These are phyloP conservation scores for Clarireedia sp. DNA, from an alignment of 2,329 filamentous ascomycete genomes.

Conservation along the genomic window DNA sequence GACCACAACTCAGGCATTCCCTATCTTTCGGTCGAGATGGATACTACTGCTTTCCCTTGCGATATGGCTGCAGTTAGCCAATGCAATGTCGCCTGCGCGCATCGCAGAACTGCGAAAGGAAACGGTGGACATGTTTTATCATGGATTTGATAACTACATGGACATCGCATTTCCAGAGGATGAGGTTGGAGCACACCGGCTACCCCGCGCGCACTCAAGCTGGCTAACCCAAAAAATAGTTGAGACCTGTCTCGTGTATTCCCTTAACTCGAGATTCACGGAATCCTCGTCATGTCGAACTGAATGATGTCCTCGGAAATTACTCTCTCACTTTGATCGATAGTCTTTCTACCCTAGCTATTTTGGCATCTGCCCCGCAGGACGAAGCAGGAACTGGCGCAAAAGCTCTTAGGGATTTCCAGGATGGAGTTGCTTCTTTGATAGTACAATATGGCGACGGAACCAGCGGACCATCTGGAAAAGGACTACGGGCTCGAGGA, in stretches of 20 bases:
- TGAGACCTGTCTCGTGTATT: slow-evolving; percentile 76
- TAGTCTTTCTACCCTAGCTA: slow-evolving; percentile 87
- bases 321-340: slow-evolving; percentile 95
- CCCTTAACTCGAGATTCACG: slow-evolving; percentile 77
- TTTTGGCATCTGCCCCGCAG: slow-evolving; percentile 69
- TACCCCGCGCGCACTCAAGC: neutral
- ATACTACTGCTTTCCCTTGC: slow-evolving; percentile 17
- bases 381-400: slow-evolving; percentile 44
- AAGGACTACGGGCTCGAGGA: slow-evolving; percentile 65
- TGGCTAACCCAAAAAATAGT: slow-evolving; percentile 36
- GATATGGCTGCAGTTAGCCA: slow-evolving; percentile 22
- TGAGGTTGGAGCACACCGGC: slow-evolving; percentile 48
- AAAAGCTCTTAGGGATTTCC: slow-evolving; percentile 66
- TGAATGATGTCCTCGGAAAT: slow-evolving; percentile 95
- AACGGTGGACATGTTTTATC: slow-evolving; percentile 81
- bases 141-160: slow-evolving; percentile 96
- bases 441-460: slow-evolving; percentile 85
- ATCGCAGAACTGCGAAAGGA: slow-evolving; percentile 49
- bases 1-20: slow-evolving; percentile 15
- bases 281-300: slow-evolving; percentile 71
- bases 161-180: slow-evolving; percentile 90
- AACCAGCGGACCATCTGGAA: slow-evolving; percentile 55
- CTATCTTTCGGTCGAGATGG: slow-evolving; percentile 20
- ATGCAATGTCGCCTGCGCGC: slow-evolving; percentile 45
- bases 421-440: slow-evolving; percentile 67